Conservation (phyloP, 2,329 filamentous ascomycete genomes). For the Bipolaris cookei region DNA sequence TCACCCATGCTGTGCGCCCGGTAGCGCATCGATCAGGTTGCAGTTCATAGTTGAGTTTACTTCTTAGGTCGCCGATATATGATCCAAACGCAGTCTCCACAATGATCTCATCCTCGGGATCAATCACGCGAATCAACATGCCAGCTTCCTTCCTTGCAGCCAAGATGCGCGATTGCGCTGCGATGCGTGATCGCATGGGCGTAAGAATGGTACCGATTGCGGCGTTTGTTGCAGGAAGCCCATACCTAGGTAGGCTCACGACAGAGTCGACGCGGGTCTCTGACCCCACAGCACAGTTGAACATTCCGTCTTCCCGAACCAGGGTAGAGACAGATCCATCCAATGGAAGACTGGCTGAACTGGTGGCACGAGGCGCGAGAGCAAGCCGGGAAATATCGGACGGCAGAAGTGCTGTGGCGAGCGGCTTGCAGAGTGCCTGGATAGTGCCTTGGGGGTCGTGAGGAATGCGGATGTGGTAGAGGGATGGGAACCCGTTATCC, state of each 20-base stretch:
- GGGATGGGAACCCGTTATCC: slow-evolving; percentile 66
- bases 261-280: slow-evolving; percentile 31
- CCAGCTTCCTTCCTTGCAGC: slow-evolving; percentile 61
- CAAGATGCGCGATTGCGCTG: slow-evolving; percentile 70
- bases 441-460: slow-evolving; percentile 73
- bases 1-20: slow-evolving; percentile 34
- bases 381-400: slow-evolving; percentile 32
- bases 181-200: slow-evolving; percentile 64
- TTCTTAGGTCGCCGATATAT: slow-evolving; percentile 67
- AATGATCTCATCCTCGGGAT: slow-evolving; percentile 55
- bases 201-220: slow-evolving; percentile 28
- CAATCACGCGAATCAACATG: slow-evolving; percentile 64
- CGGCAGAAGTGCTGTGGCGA: slow-evolving; percentile 61
- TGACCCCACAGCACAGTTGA: slow-evolving; percentile 1
- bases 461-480: slow-evolving; percentile 67
- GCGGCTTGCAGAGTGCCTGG: slow-evolving; percentile 71
- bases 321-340: slow-evolving; percentile 2
- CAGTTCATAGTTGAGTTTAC: slow-evolving; percentile 66
- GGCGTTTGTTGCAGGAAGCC: slow-evolving; percentile 8
- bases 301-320: not conserved
- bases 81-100: slow-evolving; percentile 64
- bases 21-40: slow-evolving; percentile 55
- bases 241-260: slow-evolving; percentile 16
- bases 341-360: not conserved
- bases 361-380: slow-evolving; percentile 10